Base-by-base conservation (phyloP, 495 filamentous ascomycete genomes). In the Thermochaetoides thermophila region DNA sequence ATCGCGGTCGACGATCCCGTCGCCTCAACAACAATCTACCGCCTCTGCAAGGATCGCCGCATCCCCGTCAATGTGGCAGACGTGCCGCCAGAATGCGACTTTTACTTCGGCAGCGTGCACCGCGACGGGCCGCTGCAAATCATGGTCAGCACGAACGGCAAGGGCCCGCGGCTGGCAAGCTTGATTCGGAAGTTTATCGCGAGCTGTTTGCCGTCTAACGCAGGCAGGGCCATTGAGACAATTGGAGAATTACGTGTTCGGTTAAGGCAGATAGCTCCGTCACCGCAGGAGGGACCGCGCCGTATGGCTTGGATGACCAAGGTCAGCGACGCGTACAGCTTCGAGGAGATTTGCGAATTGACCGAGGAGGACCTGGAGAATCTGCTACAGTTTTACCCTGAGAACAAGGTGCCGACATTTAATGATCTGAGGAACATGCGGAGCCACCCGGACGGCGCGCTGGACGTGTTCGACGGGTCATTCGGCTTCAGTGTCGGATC, bases 131-230 rank as follows among this genome's bases (percentile, higher is more conserved):
- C 89, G 7, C 55, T 97, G 40, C 89, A 97, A 64, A 73, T 97
- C 40, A 97, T 97, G 89, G 85, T 97, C 30, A 85, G 78, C 53
- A 97, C 89, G 8, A 96, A 96, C 53, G 89, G 89, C 6, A 96
- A 95, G 50, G 89, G 89, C 0, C 89, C 89, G 1, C 78, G 87
- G 58, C 53, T 96, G 36, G 89, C 89, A 9, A 87, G 78, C 39
- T 75, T 87, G 34, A 76, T 97, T 23, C 60, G 91, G 30, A 71
- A 78, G 55, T 72, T 79, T 51, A 93, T 97, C 41, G 87, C 82
- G 10, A 68, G 60, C 15, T 68, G 61, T 20, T 55, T 97, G 36
- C 89, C 91, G 1, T 43, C 50, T 4, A 79, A 87, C 39, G 73
- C 78, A 21, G 89, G 89, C 1, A 68, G 73, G 13, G 87, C 91